Evolutionary conservation across 768 basidiomycete genomes (phyloP).

Genomic region (Daedalea quercina): DNA sequence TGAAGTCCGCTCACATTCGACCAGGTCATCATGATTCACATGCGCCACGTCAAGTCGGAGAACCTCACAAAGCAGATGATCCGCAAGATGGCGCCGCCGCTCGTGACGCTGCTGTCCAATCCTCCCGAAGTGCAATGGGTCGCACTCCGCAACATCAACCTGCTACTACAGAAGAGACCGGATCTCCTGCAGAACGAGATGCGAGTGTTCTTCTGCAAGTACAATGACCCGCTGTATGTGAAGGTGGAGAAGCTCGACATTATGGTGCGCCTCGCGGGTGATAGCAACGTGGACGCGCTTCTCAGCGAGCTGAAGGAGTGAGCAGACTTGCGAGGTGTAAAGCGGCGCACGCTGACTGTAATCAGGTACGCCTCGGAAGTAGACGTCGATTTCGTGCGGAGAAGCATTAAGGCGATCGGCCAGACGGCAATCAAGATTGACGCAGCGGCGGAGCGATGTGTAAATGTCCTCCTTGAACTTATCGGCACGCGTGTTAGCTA

Average conservation of each 20-base stretch:
- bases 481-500: constrained; percentile 93
- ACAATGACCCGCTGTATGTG: constrained; percentile 98
- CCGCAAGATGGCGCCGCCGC: constrained; percentile 95
- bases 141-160: constrained; percentile 91
- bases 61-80: constrained; percentile 81
- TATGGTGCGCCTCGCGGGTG: constrained; percentile 89
- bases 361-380: constrained; percentile 91
- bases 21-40: constrained; percentile 96
- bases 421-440: constrained; percentile 96
- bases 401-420: constrained; percentile 92
- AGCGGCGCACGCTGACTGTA: not conserved
- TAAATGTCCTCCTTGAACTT: constrained; percentile 88
- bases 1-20: not conserved
- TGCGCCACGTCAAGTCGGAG: constrained; percentile 74
- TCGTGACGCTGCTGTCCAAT: constrained; percentile 91
- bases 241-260: constrained; percentile 98
- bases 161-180: constrained; percentile 88
- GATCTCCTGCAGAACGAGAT: constrained; percentile 93
- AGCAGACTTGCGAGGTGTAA: constrained; percentile 21
- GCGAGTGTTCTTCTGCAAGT: constrained; percentile 99
- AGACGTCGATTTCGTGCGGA: constrained; percentile 96
- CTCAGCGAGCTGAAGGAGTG: constrained; percentile 95
- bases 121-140: constrained; percentile 99
- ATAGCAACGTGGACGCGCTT: constrained; percentile 90
- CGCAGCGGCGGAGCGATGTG: constrained; percentile 86